These are phyloP conservation scores for Pestalotiopsis sp. DNA, from an alignment of 2,329 filamentous ascomycete species.

Conservation along the genomic window DNA sequence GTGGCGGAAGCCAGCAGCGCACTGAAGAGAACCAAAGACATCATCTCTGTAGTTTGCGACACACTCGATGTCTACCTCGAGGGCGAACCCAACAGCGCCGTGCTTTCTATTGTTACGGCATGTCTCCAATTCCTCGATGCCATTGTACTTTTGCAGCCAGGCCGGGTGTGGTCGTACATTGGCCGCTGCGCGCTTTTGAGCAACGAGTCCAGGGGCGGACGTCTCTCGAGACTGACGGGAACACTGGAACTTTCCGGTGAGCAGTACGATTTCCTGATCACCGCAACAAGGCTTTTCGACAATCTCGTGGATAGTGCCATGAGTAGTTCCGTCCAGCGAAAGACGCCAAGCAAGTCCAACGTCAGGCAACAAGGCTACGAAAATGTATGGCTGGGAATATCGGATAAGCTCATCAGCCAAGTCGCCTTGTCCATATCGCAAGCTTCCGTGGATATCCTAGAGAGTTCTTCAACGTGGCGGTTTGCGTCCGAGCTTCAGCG, in stretches of 20 bases:
- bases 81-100: conserved; percentile 61
- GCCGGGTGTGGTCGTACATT: conserved; percentile 87
- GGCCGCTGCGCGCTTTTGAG: conserved; percentile 78
- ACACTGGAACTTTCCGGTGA: conserved; percentile 76
- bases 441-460: conserved; percentile 78
- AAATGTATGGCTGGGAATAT: conserved; percentile 68
- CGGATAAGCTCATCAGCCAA: conserved; percentile 73
- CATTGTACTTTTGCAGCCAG: conserved; percentile 72
- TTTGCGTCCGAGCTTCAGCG: conserved; percentile 70
- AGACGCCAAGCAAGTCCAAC: conserved; percentile 51
- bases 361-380: conserved; percentile 45
- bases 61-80: conserved; percentile 75
- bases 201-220: conserved; percentile 72
- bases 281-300: conserved; percentile 72
- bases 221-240: conserved; percentile 77
- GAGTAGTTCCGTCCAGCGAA: conserved; percentile 66
- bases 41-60: conserved; percentile 79
- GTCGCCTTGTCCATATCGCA: conserved; percentile 73
- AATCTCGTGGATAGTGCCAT: conserved; percentile 75
- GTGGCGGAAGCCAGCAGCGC: conserved; percentile 60
- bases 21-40: conserved; percentile 63
- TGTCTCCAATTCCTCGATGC: conserved; percentile 81
- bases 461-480: conserved; percentile 84
- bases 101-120: conserved; percentile 65
- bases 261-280: conserved; percentile 74